Evolutionary conservation across 345 rosid species (phyloP).

Genomic region (Sisymbrium altissimum): DNA sequence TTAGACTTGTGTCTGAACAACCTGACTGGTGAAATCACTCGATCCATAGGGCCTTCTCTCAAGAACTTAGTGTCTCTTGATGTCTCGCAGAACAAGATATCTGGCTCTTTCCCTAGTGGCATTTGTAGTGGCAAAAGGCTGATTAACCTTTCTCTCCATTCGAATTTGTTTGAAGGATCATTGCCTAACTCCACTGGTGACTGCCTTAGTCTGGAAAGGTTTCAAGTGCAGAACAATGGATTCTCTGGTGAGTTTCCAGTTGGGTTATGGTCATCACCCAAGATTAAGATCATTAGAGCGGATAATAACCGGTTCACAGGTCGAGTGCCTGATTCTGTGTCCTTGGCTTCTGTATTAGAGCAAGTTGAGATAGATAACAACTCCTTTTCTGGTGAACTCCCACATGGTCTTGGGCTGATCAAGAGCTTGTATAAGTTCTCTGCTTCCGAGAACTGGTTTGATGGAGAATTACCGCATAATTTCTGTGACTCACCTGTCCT

Average conservation of each 20-base stretch:
- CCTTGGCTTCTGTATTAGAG: constrained; percentile 70
- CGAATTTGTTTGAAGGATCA: constrained; percentile 66
- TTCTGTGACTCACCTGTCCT: constrained; percentile 89
- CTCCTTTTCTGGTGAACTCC: constrained; percentile 62
- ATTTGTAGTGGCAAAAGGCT: constrained; percentile 64
- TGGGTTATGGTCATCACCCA: constrained; percentile 65
- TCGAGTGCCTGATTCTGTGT: constrained; percentile 54
- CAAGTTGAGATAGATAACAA: constrained; percentile 92
- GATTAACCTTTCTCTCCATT: constrained; percentile 57
- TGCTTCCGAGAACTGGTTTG: constrained; percentile 62
- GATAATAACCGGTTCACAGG: constrained; percentile 80
- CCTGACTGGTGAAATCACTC: constrained; percentile 63
- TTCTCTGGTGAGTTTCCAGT: constrained; percentile 76
- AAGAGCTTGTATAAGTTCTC: constrained; percentile 88
- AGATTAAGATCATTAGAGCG: constrained; percentile 71
- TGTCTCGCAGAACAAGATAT: constrained; percentile 72
- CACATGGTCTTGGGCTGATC: constrained; percentile 67
- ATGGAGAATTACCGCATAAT: constrained; percentile 67
- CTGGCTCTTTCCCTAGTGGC: constrained; percentile 68
- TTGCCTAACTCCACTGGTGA: constrained; percentile 52
- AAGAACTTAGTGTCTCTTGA: constrained; percentile 70
- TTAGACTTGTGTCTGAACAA: constrained; percentile 79
- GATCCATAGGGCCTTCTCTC: constrained; percentile 50
- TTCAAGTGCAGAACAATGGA: constrained; percentile 82
- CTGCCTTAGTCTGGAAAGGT: constrained; percentile 72